Base-by-base conservation (phyloP, 768 basidiomycete genomes). In the Boletus huronensis region DNA sequence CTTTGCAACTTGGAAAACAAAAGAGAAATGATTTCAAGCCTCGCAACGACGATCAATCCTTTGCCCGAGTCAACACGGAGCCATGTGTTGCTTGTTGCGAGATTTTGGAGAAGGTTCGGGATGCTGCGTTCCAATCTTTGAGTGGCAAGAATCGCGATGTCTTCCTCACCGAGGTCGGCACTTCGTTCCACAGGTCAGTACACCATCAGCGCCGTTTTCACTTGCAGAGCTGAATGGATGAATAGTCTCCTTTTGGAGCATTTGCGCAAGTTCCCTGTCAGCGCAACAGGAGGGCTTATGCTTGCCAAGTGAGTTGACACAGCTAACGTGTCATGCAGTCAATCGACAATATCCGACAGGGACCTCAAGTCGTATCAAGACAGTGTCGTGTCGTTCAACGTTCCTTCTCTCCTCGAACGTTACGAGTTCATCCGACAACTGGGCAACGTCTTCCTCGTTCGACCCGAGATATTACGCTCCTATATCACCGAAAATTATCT, bases 401-500 rank as follows among this genome's bases (percentile, higher is more conserved):
- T 97, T 40, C 83, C 91, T 11, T 79, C 89, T 7, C 78, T 99
- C 8, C 83, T 87, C 59, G 95, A 98, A 69, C 93, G 96, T 23
- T 99, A 96, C 74, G 97, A 98, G 68, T 98, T 98, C 75, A 87
- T 98, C 58, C 88, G 95, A 38, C 95, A 98, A 70, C 84, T 99
- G 5, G 97, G 96, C 60, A 96, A 98, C 65, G 81, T 95, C 59
- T 99, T 98, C 80, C 88, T 98, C 58, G 90, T 99, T 46, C 91
- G 88, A 50, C 95, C 96, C 7, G 94, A 98, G 58, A 91, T 95
- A 54, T 81, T 99, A 60, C 91, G 89, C 62, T 91, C 94, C 5
- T 98, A 97, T 74, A 93, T 98, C 70, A 90, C 88, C 10, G 95
- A 97, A 65, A 88, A 87, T 53, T 92, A 93, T 70, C 85, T 99